Conservation (phyloP, 352 stramenopile genomes). For the Pythium guiyangense region DNA sequence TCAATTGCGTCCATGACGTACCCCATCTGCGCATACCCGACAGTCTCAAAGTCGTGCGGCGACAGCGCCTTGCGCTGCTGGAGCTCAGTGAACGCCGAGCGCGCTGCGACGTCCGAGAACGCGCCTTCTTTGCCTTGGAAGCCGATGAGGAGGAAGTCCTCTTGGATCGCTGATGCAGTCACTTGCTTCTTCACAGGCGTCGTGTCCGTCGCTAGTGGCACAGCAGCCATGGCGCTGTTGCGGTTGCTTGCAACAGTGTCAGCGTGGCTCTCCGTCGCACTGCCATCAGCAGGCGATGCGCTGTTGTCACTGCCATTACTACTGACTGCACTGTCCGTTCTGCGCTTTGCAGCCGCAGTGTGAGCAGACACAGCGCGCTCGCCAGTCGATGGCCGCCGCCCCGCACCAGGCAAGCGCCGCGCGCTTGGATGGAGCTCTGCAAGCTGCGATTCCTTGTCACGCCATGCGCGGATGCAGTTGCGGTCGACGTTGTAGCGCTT, state of each 20-base stretch:
- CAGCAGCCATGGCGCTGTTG: too few relatives aligned
- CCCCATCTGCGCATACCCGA: conserved; percentile 48
- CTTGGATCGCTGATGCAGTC: conserved; percentile 11
- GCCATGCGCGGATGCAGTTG: conserved; percentile 69
- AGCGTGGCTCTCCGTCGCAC: too few relatives aligned
- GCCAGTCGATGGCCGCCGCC: conserved; percentile 23
- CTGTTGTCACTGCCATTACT: background rate
- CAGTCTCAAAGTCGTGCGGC: conserved; percentile 50
- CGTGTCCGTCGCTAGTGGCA: too few relatives aligned
- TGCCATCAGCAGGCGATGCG: too few relatives aligned
- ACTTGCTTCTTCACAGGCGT: too few relatives aligned
- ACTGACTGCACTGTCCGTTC: conserved; percentile 6
- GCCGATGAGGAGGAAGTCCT: conserved; percentile 51
- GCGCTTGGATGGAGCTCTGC: conserved; percentile 44
- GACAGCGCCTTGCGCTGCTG: conserved; percentile 33
- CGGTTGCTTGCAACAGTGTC: too few relatives aligned
- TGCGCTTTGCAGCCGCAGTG: conserved; percentile 14
- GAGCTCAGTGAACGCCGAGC: conserved; percentile 52
- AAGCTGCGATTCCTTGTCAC: conserved; percentile 57
- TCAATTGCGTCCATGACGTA: conserved; percentile 57
- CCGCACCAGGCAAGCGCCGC: conserved; percentile 50
- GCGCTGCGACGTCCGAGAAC: conserved; percentile 65
- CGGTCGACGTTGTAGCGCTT: conserved; percentile 65
- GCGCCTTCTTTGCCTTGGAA: conserved; percentile 73
- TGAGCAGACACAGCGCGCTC: background rate